These are phyloP conservation scores for Fusarium siculi DNA, from an alignment of 2,329 filamentous ascomycete species.

Conservation along the genomic window DNA sequence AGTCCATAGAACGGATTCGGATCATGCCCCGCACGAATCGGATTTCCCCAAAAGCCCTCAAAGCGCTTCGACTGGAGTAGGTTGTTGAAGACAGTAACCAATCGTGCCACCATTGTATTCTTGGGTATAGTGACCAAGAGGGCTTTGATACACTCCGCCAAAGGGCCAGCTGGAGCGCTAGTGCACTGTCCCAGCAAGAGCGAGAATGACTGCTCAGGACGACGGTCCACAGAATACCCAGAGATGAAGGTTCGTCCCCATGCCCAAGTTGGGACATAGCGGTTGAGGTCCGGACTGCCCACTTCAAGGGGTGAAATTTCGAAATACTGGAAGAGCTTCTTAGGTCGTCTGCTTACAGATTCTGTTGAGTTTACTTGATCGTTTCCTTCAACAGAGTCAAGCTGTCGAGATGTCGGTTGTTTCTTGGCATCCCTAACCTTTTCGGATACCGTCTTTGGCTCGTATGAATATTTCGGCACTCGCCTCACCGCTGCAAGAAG, in stretches of 20 bases:
- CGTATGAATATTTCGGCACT: conserved; percentile 21
- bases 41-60: conserved; percentile 39
- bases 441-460: conserved; percentile 10
- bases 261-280: conserved; percentile 38
- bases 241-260: conserved; percentile 41
- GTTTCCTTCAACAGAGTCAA: fast-evolving
- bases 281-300: conserved; percentile 30
- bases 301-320: conserved; percentile 38
- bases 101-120: conserved; percentile 26
- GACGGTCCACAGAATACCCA: conserved; percentile 28
- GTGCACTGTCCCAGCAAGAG: conserved; percentile 36
- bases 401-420: fast-evolving
- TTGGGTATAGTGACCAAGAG: conserved; percentile 28
- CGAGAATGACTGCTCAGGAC: conserved; percentile 35
- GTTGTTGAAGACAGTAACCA: conserved; percentile 5
- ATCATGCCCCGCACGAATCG: conserved; percentile 38
- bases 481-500: conserved; percentile 38
- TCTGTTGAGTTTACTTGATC: fast-evolving
- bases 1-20: conserved; percentile 41
- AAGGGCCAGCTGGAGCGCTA: conserved; percentile 31
- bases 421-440: neutral
- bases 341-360: fast-evolving
- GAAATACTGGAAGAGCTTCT: conserved; percentile 38
- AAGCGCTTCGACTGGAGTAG: conserved; percentile 25
- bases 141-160: conserved; percentile 35